These are phyloP conservation scores for Candida boidinii DNA, from an alignment of 805 yeast genomes.

Conservation along the genomic window DNA sequence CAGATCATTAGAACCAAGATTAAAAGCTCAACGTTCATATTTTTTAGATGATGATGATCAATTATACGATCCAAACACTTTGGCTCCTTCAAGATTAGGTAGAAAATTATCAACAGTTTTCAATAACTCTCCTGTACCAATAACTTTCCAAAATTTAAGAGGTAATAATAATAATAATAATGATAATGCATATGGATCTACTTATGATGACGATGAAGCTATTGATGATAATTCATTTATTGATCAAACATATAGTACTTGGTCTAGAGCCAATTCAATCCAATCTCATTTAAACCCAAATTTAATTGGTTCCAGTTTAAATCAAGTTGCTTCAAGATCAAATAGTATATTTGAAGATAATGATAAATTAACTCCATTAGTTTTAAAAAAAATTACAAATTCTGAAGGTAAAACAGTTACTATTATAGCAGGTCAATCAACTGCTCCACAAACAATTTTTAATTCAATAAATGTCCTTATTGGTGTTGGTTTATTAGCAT, in stretches of 20 bases:
- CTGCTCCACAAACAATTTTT: constrained; percentile 63
- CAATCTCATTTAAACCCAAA: constrained; percentile 12
- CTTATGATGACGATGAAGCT: constrained; percentile 27
- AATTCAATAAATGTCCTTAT: constrained; percentile 59
- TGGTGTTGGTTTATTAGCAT: constrained; percentile 60
- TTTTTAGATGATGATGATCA: constrained; percentile 59
- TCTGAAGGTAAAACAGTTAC: constrained; percentile 63
- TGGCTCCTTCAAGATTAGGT: constrained; percentile 60
- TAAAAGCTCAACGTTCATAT: constrained; percentile 55
- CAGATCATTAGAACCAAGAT: constrained; percentile 43
- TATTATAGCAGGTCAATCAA: constrained; percentile 72
- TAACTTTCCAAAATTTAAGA: constrained; percentile 3
- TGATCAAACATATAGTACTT: constrained; percentile 20
- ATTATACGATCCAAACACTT: constrained; percentile 56
- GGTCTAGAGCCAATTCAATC: constrained; percentile 18
- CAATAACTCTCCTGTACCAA: constrained; percentile 13
- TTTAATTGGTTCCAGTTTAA: not conserved
- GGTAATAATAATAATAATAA: too few species aligned
- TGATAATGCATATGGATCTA: too few species aligned
- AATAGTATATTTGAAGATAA: constrained; percentile 4
- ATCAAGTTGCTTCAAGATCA: constrained; percentile 1
- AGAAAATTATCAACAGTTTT: constrained; percentile 52
- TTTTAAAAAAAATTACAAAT: constrained; percentile 58
- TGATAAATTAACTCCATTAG: constrained; percentile 38
- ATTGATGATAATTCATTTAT: constrained; percentile 34